Percentiles rank a stretch among this genome's conserved stretches.
Conservation (phyloP, 2,329 filamentous ascomycete genomes). For the Allantophomopsis cytisporea region DNA sequence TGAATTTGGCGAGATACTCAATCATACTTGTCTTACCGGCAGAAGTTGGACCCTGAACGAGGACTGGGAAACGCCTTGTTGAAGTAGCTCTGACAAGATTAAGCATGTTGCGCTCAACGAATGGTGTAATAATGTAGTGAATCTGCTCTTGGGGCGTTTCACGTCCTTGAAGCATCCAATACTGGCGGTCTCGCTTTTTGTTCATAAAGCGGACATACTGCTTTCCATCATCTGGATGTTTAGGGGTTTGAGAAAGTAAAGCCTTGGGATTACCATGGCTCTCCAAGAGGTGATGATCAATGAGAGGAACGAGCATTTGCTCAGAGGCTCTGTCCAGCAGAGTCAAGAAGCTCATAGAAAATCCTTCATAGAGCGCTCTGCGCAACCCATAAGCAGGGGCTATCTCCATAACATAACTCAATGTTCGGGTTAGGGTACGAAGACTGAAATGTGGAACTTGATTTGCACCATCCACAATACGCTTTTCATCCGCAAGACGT, state of each 20-base stretch:
- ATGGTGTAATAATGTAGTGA: slow-evolving; percentile 94
- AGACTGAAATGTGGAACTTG: slow-evolving; percentile 96
- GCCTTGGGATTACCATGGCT: slow-evolving; percentile 55
- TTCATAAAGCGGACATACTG: slow-evolving; percentile 70
- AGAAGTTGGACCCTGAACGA: slow-evolving; percentile 94
- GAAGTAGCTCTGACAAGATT: slow-evolving; percentile 91
- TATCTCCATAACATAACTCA: slow-evolving; percentile 81
- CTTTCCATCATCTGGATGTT: slow-evolving; percentile 61
- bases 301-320: slow-evolving; percentile 61
- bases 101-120: slow-evolving; percentile 86
- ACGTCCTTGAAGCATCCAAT: slow-evolving; percentile 76
- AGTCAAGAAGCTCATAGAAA: slow-evolving; percentile 95
- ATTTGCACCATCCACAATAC: slow-evolving; percentile 85
- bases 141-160: slow-evolving; percentile 54
- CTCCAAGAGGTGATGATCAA: slow-evolving; percentile 67
- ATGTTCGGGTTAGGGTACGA: slow-evolving; percentile 77
- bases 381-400: slow-evolving; percentile 73
- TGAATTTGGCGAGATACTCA: slow-evolving; percentile 91
- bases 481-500: slow-evolving; percentile 64
- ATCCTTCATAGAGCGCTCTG: slow-evolving; percentile 82
- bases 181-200: slow-evolving; percentile 52
- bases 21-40: slow-evolving; percentile 99
- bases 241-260: slow-evolving; percentile 66
- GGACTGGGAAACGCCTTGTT: slow-evolving; percentile 79
- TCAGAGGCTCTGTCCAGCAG: slow-evolving; percentile 76